Base-by-base conservation (phyloP, 1,139 yeast species). In the Lodderomyces jiufengensis region DNA sequence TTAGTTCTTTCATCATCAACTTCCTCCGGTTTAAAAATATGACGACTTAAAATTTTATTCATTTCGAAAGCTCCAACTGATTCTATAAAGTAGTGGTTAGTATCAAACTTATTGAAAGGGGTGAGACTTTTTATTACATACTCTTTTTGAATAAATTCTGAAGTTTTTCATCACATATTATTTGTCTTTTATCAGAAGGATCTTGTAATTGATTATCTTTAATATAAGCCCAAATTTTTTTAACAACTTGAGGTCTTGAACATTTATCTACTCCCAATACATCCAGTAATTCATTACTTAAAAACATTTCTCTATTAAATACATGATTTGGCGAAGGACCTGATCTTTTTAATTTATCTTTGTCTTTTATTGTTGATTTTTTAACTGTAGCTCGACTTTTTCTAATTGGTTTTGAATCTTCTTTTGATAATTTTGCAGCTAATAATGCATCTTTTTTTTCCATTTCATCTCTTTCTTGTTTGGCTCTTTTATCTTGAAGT, bases 181-280 rank as follows among this genome's bases (percentile, higher is more conserved):
- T 81, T 41, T 76, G 78, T 40, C 94, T 63, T 45, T 73, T 72
- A 55, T 85, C 86, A 1, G 63, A 55, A 1, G 90, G 86, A 47
- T 84, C 78, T 52, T 85, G 95, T 29, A 86, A 60, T 33, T 76
- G 58, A 41, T 81, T 55, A 15, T 57, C 72, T 51, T 80, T 83
- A 45, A 86, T 84, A 54, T 86, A 79, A 9, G 67, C 74, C 95
- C 95, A 86, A 14, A 85, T 60, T 32, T 60, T 62, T 47, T 84
- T 83, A 23, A 84, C 90, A 20, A 82, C 80, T 51, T 81, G 82
- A 0, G 94, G 82, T 47, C 95, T 63, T 2, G 86, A 72, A 37
- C 73, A 52, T 38, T 58, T 50, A 4, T 55, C 55, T n/a, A 50
- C 57, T 0, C 66, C 76, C 8, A 66, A 47, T 7, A 84, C 56